These are phyloP conservation scores for Gossypium lobatum DNA, from an alignment of 441 rosid species.

Conservation along the genomic window DNA sequence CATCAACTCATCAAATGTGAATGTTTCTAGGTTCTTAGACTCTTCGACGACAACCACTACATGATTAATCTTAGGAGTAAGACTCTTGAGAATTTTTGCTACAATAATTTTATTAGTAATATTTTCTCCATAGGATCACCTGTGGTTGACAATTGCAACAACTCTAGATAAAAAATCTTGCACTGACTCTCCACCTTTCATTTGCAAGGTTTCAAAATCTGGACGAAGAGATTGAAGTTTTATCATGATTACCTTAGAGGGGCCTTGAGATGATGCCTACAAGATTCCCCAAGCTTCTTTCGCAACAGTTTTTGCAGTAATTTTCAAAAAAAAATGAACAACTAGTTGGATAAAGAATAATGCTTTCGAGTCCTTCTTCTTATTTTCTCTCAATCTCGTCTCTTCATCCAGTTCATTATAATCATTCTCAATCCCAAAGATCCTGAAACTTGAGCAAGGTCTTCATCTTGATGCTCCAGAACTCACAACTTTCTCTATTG, in stretches of 20 bases:
- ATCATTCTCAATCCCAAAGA: neutral
- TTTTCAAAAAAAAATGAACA: too few species aligned
- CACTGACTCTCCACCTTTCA: neutral
- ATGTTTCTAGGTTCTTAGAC: neutral
- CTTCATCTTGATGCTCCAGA: neutral
- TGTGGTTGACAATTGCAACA: neutral
- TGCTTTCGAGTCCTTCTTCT: too few species aligned
- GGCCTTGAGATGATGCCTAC: neutral
- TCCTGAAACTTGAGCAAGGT: neutral
- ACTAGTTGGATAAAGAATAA: too few species aligned
- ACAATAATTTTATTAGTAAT: too few species aligned
- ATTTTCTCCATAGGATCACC: neutral
- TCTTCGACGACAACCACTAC: neutral
- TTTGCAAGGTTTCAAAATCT: neutral
- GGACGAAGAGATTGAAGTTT: neutral
- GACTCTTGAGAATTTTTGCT: neutral
- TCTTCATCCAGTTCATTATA: neutral
- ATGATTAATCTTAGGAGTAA: neutral
- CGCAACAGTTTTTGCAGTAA: too few species aligned
- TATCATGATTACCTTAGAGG: neutral
- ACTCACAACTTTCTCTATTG: neutral
- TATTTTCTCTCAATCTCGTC: neutral
- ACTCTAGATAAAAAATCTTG: neutral
- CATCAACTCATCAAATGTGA: neutral
- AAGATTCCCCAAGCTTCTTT: neutral